Evolutionary conservation across 1,139 yeast genomes (phyloP).

Genomic region (Candida glucosophila): DNA sequence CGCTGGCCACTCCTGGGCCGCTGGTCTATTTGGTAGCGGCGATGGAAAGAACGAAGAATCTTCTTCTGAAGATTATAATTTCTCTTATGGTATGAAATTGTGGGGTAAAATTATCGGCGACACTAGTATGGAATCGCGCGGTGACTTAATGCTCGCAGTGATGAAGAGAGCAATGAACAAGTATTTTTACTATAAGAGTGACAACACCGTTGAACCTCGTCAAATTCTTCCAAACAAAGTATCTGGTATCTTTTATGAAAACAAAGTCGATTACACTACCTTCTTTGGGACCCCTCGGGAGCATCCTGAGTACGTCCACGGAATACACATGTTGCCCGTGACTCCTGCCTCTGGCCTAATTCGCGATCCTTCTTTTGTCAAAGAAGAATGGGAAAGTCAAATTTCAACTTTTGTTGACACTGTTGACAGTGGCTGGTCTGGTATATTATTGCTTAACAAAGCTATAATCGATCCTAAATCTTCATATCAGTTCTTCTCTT

Average conservation of each 20-base stretch:
- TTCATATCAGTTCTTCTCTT: conserved; percentile 63
- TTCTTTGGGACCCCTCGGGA: conserved; percentile 37
- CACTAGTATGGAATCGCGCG: conserved; percentile 65
- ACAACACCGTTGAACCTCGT: conserved; percentile 54
- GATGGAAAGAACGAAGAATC: conserved; percentile 82
- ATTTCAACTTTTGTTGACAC: conserved; percentile 41
- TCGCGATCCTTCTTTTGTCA: conserved; percentile 59
- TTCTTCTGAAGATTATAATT: conserved; percentile 73
- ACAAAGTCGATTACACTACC: conserved; percentile 82
- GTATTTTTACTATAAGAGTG: conserved; percentile 51
- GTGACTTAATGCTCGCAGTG: conserved; percentile 64
- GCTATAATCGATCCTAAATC: conserved; percentile 65
- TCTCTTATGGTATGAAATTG: conserved; percentile 72
- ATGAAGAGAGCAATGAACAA: conserved; percentile 52
- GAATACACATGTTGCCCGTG: conserved; percentile 85
- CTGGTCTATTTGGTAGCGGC: conserved; percentile 58
- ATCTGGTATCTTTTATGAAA: conserved; percentile 74
- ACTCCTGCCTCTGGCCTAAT: conserved; percentile 79
- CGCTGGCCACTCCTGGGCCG: conserved; percentile 82
- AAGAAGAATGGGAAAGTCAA: conserved; percentile 69
- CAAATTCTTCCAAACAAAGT: conserved; percentile 55
- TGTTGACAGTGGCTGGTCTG: conserved; percentile 80
- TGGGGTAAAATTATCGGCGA: conserved; percentile 76
- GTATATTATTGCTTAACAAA: conserved; percentile 68
- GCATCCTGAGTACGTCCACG: conserved; percentile 77